A percentile compares a stretch with the other conserved stretches of the same genome.
These are phyloP conservation scores for Penicillium hordei DNA, from an alignment of 2,329 filamentous ascomycete species.

Conservation along the genomic window DNA sequence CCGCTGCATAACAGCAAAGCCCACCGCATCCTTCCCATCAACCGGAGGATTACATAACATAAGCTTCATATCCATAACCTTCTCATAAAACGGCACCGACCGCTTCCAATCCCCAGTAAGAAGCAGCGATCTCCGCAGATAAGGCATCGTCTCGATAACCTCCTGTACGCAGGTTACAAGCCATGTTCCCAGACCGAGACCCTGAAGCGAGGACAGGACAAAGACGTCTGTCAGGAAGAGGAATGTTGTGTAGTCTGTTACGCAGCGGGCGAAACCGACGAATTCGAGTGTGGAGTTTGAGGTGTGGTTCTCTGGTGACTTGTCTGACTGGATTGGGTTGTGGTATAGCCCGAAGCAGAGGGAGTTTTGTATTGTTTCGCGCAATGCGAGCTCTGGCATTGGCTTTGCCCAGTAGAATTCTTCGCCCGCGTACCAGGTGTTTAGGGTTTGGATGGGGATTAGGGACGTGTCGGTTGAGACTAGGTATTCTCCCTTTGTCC, in stretches of 20 bases:
- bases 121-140: constrained; percentile 12
- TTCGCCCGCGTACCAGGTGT: constrained; percentile 6
- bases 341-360: constrained; percentile 7
- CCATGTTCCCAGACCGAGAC: constrained; percentile 12
- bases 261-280: constrained; percentile 12
- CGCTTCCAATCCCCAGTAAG: constrained; percentile 12
- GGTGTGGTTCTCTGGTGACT: not conserved
- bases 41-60: not conserved
- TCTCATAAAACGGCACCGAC: constrained; percentile 11
- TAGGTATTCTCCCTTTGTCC: constrained; percentile 4
- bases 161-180: constrained; percentile 18
- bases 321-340: not conserved
- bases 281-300: not conserved
- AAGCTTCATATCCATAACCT: constrained; percentile 2
- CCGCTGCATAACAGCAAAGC: constrained; percentile 9
- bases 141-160: constrained; percentile 12
- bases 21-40: not conserved
- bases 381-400: constrained; percentile 2
- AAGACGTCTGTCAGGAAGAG: constrained; percentile 16
- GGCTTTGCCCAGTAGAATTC: constrained; percentile 12
- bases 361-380: not conserved
- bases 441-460: constrained; percentile 3
- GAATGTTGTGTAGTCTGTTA: constrained; percentile 15
- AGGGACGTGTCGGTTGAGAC: constrained; percentile 4
- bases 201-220: constrained; percentile 7